Evolutionary conservation across 345 rosid genomes (phyloP), one percentile per base, ranked within the genome.

Genomic region (Eucalyptus paniculata): DNA sequence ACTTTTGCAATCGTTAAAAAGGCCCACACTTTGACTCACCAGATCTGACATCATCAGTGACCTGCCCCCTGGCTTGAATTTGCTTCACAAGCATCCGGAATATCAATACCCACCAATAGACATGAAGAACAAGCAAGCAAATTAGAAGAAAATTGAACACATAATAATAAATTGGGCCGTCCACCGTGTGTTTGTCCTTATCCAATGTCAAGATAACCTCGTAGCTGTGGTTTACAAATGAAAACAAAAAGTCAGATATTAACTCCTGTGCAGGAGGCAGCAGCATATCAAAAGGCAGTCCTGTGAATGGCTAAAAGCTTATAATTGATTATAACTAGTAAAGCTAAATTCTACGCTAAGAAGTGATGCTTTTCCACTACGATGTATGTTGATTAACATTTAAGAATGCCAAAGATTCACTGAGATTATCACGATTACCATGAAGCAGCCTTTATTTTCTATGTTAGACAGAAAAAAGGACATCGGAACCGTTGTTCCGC

Each of bases 81-180:
- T 97, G 99, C 92, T 93, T 92, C 53, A 95, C 93, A 88, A 96
- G 94, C 99, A 97, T 97, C 93, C 97, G 94, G 88, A 88, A 92
- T 23, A 97, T 97, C 96, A 97, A 93, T 18, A 92, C 95, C 99
- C 99, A 98, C 99, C 99, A 98, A 93, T 96, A 97, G 42, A 97
- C 92, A 88, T 98, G 96, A 89, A 98, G 95, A 92, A 97, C 94
- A 87, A 96, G 96, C 90, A 98, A 92, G 92, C 96, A 94, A 83
- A 92, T 90, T 47, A 98, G 89, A 90, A 98, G 99, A 32, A 96
- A 92, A 86, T 98, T 97, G 91, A 98, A 97, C 89, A 96, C 50
- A 90, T 98, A 98, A 89, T 98, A 98, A 88, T 90, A 94, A n/a
- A 97, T 87, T 19, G 98, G 95, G 86, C 97, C 99, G 6, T 94